Evolutionary conservation across 192 early-diverging fungal species (phyloP).

Genomic region (Podila epigama): DNA sequence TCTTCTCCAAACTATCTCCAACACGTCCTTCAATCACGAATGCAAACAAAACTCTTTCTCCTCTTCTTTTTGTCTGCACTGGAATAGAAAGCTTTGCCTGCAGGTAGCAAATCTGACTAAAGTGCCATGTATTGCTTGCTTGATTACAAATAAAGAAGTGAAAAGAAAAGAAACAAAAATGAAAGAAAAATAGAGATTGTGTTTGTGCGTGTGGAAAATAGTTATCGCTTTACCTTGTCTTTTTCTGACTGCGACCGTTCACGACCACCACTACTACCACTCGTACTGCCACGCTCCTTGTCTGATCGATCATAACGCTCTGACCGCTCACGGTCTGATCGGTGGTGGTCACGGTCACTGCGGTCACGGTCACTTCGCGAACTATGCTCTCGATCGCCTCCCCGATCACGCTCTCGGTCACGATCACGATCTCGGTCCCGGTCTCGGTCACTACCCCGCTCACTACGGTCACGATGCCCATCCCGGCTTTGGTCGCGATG

Average conservation of each 20-base stretch:
- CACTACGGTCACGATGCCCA: constrained; percentile 12
- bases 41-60: no score
- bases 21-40: no score
- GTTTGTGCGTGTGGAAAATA: neutral
- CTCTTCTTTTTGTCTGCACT: no score
- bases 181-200: neutral
- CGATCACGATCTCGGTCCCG: constrained; percentile 5
- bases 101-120: no score
- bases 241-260: constrained; percentile 34
- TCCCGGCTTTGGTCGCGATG: neutral
- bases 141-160: no score
- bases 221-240: constrained; percentile 34
- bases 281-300: constrained; percentile 11
- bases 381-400: constrained; percentile 33
- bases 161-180: neutral
- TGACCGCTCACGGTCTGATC: constrained; percentile 27
- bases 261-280: constrained; percentile 10
- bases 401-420: constrained; percentile 9
- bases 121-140: no score
- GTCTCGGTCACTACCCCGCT: constrained; percentile 20
- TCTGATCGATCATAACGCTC: constrained; percentile 24
- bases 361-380: constrained; percentile 33
- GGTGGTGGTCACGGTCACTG: neutral
- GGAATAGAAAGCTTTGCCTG: no score
- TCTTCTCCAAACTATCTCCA: no score